These are phyloP conservation scores for Taphrina sp. DNA, from an alignment of 1,139 yeast species.

Conservation along the genomic window DNA sequence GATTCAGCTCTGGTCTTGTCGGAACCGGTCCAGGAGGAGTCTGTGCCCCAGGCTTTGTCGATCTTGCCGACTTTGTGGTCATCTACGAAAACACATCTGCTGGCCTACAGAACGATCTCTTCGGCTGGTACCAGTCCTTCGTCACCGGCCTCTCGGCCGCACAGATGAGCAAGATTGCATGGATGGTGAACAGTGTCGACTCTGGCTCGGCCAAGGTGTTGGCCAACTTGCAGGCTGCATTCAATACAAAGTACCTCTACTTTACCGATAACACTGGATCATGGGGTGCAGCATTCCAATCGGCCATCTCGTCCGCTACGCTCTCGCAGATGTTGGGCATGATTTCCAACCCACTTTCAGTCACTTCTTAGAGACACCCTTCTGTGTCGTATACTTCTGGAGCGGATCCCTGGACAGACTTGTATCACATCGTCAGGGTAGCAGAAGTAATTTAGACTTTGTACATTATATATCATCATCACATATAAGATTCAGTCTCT, in stretches of 20 bases:
- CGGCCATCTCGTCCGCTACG: slow-evolving; percentile 4
- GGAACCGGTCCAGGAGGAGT: slow-evolving; percentile 7
- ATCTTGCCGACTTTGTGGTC: slow-evolving; percentile 22
- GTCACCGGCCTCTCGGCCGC: slow-evolving; percentile 4
- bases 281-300: slow-evolving; percentile 16
- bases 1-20: background rate
- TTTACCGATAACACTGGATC: slow-evolving; percentile 11
- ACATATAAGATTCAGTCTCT: no score
- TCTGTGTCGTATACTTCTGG: no score
- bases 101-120: slow-evolving; percentile 6
- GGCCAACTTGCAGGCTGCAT: slow-evolving; percentile 14
- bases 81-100: slow-evolving; percentile 7
- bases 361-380: no score
- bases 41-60: slow-evolving; percentile 8
- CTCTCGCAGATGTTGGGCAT: background rate
- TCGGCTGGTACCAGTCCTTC: slow-evolving; percentile 20
- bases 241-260: slow-evolving; percentile 12
- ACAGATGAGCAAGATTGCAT: slow-evolving; percentile 9
- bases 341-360: slow-evolving; percentile 2
- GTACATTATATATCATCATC: no score
- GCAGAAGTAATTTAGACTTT: no score
- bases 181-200: slow-evolving; percentile 12
- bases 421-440: no score
- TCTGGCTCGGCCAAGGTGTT: background rate
- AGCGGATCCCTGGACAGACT: no score